Base-by-base conservation (phyloP, 2,329 filamentous ascomycete species). In the Colletotrichum orchidophilum region DNA sequence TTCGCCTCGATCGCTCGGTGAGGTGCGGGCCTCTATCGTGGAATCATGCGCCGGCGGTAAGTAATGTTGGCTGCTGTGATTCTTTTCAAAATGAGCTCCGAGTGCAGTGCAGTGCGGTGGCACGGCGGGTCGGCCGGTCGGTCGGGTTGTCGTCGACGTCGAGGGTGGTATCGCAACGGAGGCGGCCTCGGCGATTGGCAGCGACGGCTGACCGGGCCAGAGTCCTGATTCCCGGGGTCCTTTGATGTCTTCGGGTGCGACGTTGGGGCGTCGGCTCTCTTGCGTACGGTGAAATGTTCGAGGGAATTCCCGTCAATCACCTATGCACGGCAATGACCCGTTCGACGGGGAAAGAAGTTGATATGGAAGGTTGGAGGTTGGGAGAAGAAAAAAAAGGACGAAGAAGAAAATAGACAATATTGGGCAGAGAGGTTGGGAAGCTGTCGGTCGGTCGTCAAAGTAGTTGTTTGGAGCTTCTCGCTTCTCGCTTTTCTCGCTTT, bases 41-140 rank as follows among this genome's bases (percentile, higher is more conserved):
- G n/a, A 33, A 68, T 33, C 64, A 71, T 68, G 31, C 68, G 64
- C 67, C 12, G 29, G 55, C 15, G 35, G 62, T n/a, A 13, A 11
- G 33, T 13, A 21, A 11, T 3, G 9, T 53, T 24, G 26, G 21
- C 49, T 26, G 15, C 12, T 57, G n/a, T 9, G 33, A 12, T 33
- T 24, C 58, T 35, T 13, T 1, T 13, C 9, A 12, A 21, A 15
- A 12, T 2, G 31, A 21, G 24, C 4, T 18, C n/a, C 13, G 26
- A 49, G 24, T 9, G 21, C 13, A 18, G 46, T 33, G 12, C 18
- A 49, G 24, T 9, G 21, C 13, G 24, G 46, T 33, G 12, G 39
- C 13, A 31, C 39, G n/a, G 18, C 39, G 6, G 39, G 18, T 24
- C 39, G 27, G 26, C 24, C 58, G 39, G 12, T 49, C 18, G 26